A percentile compares a stretch with the other conserved stretches of the same genome.
These are phyloP conservation scores for Carex scoparia DNA, from an alignment of 176 grass and related monocot genomes.

Conservation along the genomic window DNA sequence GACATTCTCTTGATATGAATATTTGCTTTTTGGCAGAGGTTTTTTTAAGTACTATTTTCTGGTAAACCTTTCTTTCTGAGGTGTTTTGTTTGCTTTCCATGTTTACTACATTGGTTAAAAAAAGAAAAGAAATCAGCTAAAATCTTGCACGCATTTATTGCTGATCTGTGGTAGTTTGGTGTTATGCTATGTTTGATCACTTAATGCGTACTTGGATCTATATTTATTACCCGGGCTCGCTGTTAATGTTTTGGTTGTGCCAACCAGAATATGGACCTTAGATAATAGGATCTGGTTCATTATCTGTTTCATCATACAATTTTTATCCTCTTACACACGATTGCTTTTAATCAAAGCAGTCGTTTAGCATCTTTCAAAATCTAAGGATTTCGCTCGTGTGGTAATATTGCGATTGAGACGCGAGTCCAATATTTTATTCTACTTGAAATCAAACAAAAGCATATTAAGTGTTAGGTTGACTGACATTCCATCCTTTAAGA, in stretches of 20 bases:
- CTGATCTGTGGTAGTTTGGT: neutral
- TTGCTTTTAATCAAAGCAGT: neutral
- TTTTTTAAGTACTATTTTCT: slow-evolving; percentile 2
- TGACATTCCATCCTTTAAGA: slow-evolving; percentile 57
- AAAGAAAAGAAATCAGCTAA: neutral
- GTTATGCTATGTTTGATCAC: neutral
- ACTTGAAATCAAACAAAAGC: neutral
- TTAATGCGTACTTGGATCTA: neutral
- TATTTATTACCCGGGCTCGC: neutral
- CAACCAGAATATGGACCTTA: too few species aligned
- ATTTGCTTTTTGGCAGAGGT: neutral
- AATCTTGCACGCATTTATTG: neutral
- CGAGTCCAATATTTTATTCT: slow-evolving; percentile 25
- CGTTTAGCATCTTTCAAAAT: neutral
- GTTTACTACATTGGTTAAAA: neutral
- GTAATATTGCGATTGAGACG: slow-evolving; percentile 31
- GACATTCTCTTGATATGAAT: slow-evolving; percentile 12
- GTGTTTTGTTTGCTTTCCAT: slow-evolving; percentile 6
- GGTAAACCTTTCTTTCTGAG: slow-evolving; percentile 17
- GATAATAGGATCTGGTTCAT: neutral
- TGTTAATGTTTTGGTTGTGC: neutral
- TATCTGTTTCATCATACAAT: neutral
- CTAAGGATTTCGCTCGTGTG: neutral
- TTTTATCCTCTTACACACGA: neutral
- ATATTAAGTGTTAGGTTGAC: slow-evolving; percentile 34